These are phyloP conservation scores for Pseudonitzschia pungens DNA, from an alignment of 108 stramenopile species.

Conservation along the genomic window DNA sequence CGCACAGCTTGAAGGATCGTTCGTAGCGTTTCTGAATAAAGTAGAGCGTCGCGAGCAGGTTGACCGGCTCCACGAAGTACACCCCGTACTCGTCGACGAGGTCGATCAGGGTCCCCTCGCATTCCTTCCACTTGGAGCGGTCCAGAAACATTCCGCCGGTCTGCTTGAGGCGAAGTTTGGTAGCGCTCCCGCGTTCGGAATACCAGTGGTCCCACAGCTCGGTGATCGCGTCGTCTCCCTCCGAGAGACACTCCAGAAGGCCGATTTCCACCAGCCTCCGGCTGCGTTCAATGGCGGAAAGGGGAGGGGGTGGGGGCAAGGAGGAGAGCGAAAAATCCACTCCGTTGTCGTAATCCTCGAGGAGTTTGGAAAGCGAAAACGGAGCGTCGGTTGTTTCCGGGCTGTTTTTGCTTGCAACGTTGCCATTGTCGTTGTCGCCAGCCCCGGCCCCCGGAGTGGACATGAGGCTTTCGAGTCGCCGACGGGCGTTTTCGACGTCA, in stretches of 20 bases:
- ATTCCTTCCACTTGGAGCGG: slow-evolving; percentile 47
- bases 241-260: slow-evolving; percentile 22
- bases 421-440: not conserved
- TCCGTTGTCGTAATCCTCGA: not conserved
- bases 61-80: slow-evolving; percentile 70
- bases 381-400: not conserved
- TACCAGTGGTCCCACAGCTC: slow-evolving; percentile 59
- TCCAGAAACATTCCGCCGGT: slow-evolving; percentile 36
- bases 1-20: slow-evolving; percentile 55
- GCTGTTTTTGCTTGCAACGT: not conserved
- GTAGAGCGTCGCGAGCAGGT: slow-evolving; percentile 73
- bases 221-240: slow-evolving; percentile 32
- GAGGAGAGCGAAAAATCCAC: slow-evolving; percentile 13
- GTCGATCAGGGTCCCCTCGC: slow-evolving; percentile 42
- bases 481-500: slow-evolving; percentile 38
- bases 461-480: slow-evolving; percentile 32
- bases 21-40: slow-evolving; percentile 57
- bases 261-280: slow-evolving; percentile 46
- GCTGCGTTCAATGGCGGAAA: slow-evolving; percentile 47
- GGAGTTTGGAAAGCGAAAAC: slow-evolving; percentile 1
- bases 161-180: slow-evolving; percentile 19
- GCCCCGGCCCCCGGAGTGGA: not conserved
- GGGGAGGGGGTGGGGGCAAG: slow-evolving; percentile 43
- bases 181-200: slow-evolving; percentile 47
- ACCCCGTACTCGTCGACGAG: slow-evolving; percentile 64